Evolutionary conservation across 192 early-diverging fungal genomes (phyloP).

Genomic region (Backusella liffmaniae): DNA sequence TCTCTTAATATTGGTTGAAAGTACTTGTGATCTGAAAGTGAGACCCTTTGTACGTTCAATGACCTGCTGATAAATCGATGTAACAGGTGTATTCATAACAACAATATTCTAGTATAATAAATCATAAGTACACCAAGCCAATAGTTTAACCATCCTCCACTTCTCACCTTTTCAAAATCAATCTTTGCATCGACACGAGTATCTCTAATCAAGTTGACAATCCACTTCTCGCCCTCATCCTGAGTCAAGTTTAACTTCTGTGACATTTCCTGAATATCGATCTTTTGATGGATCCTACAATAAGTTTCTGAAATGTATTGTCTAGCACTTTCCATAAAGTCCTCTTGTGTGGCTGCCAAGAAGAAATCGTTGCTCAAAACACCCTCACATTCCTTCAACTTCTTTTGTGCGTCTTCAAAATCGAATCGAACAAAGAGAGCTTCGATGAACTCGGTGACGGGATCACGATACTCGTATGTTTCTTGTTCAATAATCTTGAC

Average conservation of each 20-base stretch:
- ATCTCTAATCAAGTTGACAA: constrained; percentile 94
- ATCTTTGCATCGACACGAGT: constrained; percentile 97
- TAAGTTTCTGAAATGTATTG: constrained; percentile 96
- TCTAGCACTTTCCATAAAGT: constrained; percentile 94
- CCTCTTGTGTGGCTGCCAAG: constrained; percentile 80
- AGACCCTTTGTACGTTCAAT: constrained; percentile 93
- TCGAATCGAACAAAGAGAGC: constrained; percentile 92
- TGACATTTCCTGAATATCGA: constrained; percentile 83
- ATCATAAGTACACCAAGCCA: constrained; percentile 1
- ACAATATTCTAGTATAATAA: constrained; percentile 68
- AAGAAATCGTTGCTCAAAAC: constrained; percentile 92
- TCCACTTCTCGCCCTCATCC: constrained; percentile 96
- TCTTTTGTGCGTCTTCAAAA: constrained; percentile 88
- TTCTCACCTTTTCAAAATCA: constrained; percentile 77
- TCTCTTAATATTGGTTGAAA: constrained; percentile 90
- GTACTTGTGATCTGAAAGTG: constrained; percentile 87
- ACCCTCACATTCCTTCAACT: constrained; percentile 84
- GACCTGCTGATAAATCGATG: constrained; percentile 91
- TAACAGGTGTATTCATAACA: constrained; percentile 85
- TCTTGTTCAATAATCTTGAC: constrained; percentile 89
- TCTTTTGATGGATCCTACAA: constrained; percentile 95
- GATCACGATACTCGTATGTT: constrained; percentile 80
- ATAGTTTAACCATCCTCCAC: not conserved
- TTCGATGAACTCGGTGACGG: constrained; percentile 94
- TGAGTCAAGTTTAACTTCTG: constrained; percentile 82